These are phyloP conservation scores for Penicillium paradoxum DNA, from an alignment of 495 filamentous ascomycete genomes.

Conservation along the genomic window DNA sequence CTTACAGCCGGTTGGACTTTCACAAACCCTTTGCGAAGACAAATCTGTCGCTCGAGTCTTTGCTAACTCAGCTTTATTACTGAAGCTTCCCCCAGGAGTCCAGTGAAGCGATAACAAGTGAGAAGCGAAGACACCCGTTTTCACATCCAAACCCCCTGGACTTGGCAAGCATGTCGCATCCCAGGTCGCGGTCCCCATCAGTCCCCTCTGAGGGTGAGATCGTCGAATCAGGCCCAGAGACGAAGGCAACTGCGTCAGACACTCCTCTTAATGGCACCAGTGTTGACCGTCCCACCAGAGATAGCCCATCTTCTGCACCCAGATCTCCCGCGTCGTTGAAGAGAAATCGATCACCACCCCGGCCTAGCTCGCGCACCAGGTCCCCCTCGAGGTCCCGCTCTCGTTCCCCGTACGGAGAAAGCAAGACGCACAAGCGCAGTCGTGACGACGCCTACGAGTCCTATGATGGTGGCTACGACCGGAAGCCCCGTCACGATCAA, in stretches of 20 bases:
- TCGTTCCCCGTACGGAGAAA: conserved; percentile 40
- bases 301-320: conserved; percentile 43
- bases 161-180: conserved; percentile 30
- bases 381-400: conserved; percentile 36
- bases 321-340: conserved; percentile 45
- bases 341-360: conserved; percentile 37
- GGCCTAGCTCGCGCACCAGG: conserved; percentile 35
- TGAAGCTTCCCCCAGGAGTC: conserved; percentile 28
- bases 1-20: conserved; percentile 47
- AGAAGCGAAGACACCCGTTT: conserved; percentile 1
- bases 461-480: conserved; percentile 44
- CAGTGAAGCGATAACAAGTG: conserved; percentile 7
- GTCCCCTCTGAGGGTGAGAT: conserved; percentile 79
- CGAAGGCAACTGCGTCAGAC: conserved; percentile 72
- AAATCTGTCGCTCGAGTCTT: conserved; percentile 26
- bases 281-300: conserved; percentile 71
- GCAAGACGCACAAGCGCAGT: conserved; percentile 63
- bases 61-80: conserved; percentile 21
- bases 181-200: conserved; percentile 43
- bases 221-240: conserved; percentile 65
- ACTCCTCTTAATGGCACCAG: conserved; percentile 67
- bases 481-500: conserved; percentile 47
- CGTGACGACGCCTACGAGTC: conserved; percentile 52
- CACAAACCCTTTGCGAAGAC: conserved; percentile 26
- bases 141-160: background rate